Base-by-base conservation (phyloP, 1,139 yeast species). In the Lodderomyces parapsilosis region DNA sequence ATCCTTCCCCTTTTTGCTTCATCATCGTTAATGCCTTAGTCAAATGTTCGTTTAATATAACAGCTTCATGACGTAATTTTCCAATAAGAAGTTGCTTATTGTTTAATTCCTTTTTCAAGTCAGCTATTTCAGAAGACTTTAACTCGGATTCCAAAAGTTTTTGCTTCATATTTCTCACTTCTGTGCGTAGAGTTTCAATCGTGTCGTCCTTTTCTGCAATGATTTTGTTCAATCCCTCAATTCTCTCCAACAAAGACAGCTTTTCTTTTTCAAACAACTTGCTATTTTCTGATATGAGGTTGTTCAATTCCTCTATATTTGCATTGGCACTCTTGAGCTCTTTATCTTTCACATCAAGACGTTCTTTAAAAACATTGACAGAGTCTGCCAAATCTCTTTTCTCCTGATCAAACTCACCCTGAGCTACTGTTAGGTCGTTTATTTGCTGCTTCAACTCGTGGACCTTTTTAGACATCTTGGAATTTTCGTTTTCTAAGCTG, bases 1-100 rank as follows among this genome's bases (percentile, higher is more conserved):
- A 90, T 40, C 69, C 62, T 5, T 87, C 80, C 45, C 81, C 82
- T 35, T 65, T 63, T 56, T 90, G 90, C 46, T 93, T 81, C 62
- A 91, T 70, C 74, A 72, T 69, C 14, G 90, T 81, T 46, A 94
- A 66, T 1, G 98, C 95, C 58, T 93, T 91, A 14, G 96, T 90
- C 46, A 93, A 68, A 66, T 93, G 99, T 58, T 93, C 99, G 60
- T 93, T 93, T 44, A 91, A 68, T 25, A 89, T 88, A n/a, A 93
- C 93, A 1, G 96, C 95, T 63, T 93, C 98, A 59, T 93, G 98
- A 43, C 98, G 80, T 43, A 93, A 74, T 59, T 93, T 93, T 4
- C 98, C 98, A 41, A 93, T 80, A 42, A 83, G 76, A 22, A 90
- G 69, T 49, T 82, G 91, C 62, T 89, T 90, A 49, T 83, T 89